phyloP scores from a whole-genome alignment of 176 grass and related monocot genomes.

The Saccharum spontaneum region DNA sequence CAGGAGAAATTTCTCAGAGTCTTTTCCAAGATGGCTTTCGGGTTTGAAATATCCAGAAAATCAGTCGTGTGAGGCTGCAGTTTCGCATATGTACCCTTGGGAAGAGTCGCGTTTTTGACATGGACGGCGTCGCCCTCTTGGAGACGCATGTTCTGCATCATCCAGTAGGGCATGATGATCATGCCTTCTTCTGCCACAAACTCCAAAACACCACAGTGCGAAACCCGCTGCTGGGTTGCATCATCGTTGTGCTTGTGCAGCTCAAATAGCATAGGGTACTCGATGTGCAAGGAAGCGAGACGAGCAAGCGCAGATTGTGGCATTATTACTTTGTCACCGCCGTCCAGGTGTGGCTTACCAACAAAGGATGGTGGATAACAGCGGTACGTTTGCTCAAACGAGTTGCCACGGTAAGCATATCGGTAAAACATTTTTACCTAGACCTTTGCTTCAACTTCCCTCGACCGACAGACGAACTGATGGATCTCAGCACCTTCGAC shows the following conservation, averaged over 20 bases:
- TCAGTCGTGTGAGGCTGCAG: slow-evolving; percentile 83
- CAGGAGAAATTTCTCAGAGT: slow-evolving; percentile 84
- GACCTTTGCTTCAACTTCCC: not conserved
- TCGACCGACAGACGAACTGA: not conserved
- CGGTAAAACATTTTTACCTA: slow-evolving; percentile 52
- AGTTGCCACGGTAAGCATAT: slow-evolving; percentile 50
- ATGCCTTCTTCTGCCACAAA: slow-evolving; percentile 92
- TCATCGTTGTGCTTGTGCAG: slow-evolving; percentile 57
- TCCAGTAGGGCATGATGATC: slow-evolving; percentile 92
- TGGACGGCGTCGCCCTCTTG: slow-evolving; percentile 71
- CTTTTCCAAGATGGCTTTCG: slow-evolving; percentile 78
- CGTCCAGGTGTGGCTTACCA: slow-evolving; percentile 83
- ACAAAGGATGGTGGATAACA: slow-evolving; percentile 85
- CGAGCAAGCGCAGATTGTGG: slow-evolving; percentile 80
- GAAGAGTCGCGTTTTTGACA: slow-evolving; percentile 70
- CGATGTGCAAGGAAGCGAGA: slow-evolving; percentile 71
- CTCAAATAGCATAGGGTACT: slow-evolving; percentile 91
- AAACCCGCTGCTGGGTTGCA: slow-evolving; percentile 53
- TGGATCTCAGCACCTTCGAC: not conserved
- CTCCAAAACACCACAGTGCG: slow-evolving; percentile 88
- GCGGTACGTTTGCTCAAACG: slow-evolving; percentile 63
- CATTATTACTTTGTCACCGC: slow-evolving; percentile 90
- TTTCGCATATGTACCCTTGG: slow-evolving; percentile 87
- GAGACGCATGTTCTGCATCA: slow-evolving; percentile 99
- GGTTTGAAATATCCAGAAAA: slow-evolving; percentile 90